These are phyloP conservation scores for Trichosporon faecale DNA, from an alignment of 1,284 basidiomycete genomes.

Conservation along the genomic window DNA sequence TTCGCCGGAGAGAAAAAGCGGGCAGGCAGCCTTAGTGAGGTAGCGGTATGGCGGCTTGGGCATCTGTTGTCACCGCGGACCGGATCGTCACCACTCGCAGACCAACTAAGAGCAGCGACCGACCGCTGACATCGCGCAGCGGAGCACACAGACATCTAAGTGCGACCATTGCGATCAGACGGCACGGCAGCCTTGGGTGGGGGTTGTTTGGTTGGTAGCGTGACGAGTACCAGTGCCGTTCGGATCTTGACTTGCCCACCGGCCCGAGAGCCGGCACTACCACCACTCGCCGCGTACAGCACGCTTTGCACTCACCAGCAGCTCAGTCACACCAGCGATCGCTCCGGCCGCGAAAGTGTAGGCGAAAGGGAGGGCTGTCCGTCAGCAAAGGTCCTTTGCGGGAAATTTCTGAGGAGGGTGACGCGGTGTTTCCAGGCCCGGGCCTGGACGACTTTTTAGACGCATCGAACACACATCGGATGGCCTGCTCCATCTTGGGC, in stretches of 20 bases:
- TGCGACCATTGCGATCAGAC: background rate
- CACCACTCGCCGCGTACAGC: background rate
- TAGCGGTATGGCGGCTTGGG: background rate
- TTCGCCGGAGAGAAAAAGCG: too few species aligned
- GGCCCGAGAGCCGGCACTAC: background rate
- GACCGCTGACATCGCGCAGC: background rate
- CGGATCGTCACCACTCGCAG: background rate
- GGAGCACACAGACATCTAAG: background rate
- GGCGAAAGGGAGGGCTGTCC: conserved; percentile 63
- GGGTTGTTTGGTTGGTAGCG: too few species aligned
- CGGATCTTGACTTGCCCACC: background rate
- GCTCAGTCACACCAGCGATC: conserved; percentile 77
- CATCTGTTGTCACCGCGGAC: background rate
- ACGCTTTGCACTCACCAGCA: conserved; percentile 82
- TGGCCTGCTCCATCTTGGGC: background rate
- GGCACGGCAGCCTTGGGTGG: background rate
- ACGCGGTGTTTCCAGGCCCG: background rate
- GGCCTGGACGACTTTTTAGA: background rate
- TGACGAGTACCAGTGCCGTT: background rate
- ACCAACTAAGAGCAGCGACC: background rate
- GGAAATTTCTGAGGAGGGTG: background rate
- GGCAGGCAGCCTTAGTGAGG: background rate
- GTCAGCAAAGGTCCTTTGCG: background rate
- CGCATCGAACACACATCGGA: background rate
- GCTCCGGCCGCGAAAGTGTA: conserved; percentile 88